Percentiles rank a stretch among this genome's conserved stretches.
Evolutionary conservation across 345 rosid genomes (phyloP).

Genomic region (Hibiscus tridactylites): DNA sequence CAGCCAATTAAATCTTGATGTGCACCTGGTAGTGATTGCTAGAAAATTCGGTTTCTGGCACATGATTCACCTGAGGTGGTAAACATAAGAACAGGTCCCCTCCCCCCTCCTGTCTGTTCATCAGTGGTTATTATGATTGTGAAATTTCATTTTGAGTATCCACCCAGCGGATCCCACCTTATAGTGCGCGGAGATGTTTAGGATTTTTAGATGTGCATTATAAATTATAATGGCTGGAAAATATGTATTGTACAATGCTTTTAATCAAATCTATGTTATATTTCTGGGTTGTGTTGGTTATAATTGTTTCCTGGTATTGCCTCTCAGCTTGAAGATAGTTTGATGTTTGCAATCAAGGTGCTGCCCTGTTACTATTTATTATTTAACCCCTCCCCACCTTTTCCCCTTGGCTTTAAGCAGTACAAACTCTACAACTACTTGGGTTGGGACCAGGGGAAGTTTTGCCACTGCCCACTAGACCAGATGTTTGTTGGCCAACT

Average conservation of each 20-base stretch:
- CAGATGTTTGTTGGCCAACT: too few species aligned
- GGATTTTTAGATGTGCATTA: slow-evolving; percentile 19
- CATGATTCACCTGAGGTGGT: slow-evolving; percentile 77
- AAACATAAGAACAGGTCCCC: slow-evolving; percentile 24
- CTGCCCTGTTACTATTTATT: not conserved
- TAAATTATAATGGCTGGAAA: slow-evolving; percentile 6
- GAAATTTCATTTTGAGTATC: not conserved
- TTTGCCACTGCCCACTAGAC: too few species aligned
- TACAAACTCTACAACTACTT: not conserved
- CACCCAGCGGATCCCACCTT: not conserved
- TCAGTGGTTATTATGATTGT: slow-evolving; percentile 5
- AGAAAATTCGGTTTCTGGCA: slow-evolving; percentile 24
- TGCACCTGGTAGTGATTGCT: slow-evolving; percentile 64
- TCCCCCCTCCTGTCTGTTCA: slow-evolving; percentile 23
- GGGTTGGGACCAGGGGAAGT: too few species aligned
- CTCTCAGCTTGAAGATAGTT: not conserved
- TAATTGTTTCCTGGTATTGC: not conserved
- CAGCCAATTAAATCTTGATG: slow-evolving; percentile 28
- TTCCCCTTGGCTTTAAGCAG: too few species aligned
- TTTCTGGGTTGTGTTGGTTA: not conserved
- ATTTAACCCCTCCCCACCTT: not conserved
- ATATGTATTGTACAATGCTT: slow-evolving; percentile 21
- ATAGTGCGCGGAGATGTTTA: slow-evolving; percentile 10
- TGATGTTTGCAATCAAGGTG: not conserved
- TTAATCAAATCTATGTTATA: slow-evolving; percentile 1